Evolutionary conservation across 164 flowering plant genomes (phyloP).

Genomic region (Kingdonia uniflora): DNA sequence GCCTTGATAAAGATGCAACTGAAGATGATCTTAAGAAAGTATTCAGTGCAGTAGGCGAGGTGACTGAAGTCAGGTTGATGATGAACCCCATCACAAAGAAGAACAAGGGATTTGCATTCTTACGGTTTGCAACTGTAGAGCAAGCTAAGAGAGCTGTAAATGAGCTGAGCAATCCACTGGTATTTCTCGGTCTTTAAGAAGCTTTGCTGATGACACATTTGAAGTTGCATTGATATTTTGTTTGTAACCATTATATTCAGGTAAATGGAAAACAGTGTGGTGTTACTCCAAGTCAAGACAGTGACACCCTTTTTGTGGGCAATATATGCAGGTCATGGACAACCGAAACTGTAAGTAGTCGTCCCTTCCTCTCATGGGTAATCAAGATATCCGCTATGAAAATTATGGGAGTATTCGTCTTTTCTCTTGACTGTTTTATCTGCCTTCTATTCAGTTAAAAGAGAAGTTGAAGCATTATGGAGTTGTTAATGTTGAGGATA

Average conservation of each 20-base stretch:
- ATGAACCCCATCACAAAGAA: slow-evolving; percentile 89
- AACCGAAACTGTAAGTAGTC: slow-evolving; percentile 83
- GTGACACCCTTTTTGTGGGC: slow-evolving; percentile 89
- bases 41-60: slow-evolving; percentile 69
- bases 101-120: slow-evolving; percentile 94
- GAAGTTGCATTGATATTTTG: too few species aligned
- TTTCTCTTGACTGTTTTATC: slow-evolving; percentile 12
- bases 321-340: slow-evolving; percentile 98
- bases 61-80: slow-evolving; percentile 85
- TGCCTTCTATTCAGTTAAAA: slow-evolving; percentile 45
- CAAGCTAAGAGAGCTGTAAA: slow-evolving; percentile 83
- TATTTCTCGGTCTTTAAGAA: slow-evolving; percentile 19
- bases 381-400: too few species aligned
- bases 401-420: too few species aligned
- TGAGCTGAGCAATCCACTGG: slow-evolving; percentile 78
- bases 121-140: slow-evolving; percentile 89
- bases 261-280: slow-evolving; percentile 93
- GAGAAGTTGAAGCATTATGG: slow-evolving; percentile 83
- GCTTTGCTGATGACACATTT: too few species aligned
- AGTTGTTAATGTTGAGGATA: slow-evolving; percentile 60
- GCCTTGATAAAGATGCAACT: slow-evolving; percentile 87
- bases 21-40: slow-evolving; percentile 79
- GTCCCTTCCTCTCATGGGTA: neutral
- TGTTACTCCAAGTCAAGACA: slow-evolving; percentile 92
- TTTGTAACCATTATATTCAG: slow-evolving; percentile 27